A percentile compares a stretch with the other conserved stretches of the same genome.
phyloP scores from a whole-genome alignment of 768 basidiomycete genomes.

The Tulasnella calospora region DNA sequence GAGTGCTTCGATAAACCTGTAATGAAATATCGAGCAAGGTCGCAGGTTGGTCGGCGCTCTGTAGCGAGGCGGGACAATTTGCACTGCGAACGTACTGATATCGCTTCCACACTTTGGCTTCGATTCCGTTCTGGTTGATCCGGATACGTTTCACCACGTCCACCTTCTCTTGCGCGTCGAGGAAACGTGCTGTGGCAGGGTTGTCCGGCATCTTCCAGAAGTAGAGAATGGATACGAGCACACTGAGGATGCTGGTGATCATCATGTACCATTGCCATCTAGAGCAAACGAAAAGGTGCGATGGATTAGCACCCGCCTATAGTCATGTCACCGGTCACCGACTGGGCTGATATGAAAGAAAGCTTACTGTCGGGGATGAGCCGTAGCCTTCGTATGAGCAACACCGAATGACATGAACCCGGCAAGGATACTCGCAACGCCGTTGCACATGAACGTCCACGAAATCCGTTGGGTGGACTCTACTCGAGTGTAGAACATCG shows the following conservation, averaged over 20 bases:
- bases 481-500: conserved; percentile 29
- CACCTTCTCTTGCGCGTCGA: conserved; percentile 56
- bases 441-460: conserved; percentile 32
- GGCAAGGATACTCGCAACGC: conserved; percentile 24
- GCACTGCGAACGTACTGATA: conserved; percentile 50
- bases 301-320: neutral
- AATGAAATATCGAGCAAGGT: neutral
- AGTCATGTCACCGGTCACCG: neutral
- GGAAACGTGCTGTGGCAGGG: conserved; percentile 69
- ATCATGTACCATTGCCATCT: conserved; percentile 34
- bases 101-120: conserved; percentile 73
- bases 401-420: conserved; percentile 28
- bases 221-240: conserved; percentile 30
- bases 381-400: conserved; percentile 12
- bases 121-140: conserved; percentile 74
- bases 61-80: neutral
- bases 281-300: neutral
- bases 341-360: neutral
- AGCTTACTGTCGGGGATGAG: conserved; percentile 20
- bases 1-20: conserved; percentile 29
- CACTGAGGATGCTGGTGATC: conserved; percentile 27
- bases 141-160: conserved; percentile 61
- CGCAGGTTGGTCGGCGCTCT: neutral
- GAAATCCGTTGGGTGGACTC: conserved; percentile 27
- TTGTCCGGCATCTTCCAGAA: conserved; percentile 60